These are phyloP conservation scores for Gamarada debralockiae DNA, from an alignment of 495 filamentous ascomycete genomes.

Conservation along the genomic window DNA sequence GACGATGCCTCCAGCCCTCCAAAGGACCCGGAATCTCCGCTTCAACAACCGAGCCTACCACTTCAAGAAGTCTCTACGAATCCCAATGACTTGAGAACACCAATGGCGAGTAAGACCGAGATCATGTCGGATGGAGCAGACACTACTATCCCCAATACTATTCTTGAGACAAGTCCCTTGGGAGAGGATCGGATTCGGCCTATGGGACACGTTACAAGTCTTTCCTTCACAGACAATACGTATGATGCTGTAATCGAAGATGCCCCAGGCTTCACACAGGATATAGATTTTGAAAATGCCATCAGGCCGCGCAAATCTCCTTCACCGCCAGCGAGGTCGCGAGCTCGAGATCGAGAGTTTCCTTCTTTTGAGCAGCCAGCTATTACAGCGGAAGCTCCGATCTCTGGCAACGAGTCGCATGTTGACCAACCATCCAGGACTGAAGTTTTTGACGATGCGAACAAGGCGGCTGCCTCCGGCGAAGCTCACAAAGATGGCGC, in stretches of 20 bases:
- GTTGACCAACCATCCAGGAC: no score
- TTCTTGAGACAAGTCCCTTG: constrained; percentile 20
- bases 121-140: constrained; percentile 5
- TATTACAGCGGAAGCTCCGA: background rate
- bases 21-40: background rate
- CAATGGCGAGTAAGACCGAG: constrained; percentile 1
- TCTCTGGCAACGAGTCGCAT: no score
- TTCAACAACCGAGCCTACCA: constrained; percentile 8
- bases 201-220: constrained; percentile 20
- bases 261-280: constrained; percentile 20
- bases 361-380: background rate
- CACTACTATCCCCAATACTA: background rate
- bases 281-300: constrained; percentile 14
- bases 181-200: constrained; percentile 8
- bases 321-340: background rate
- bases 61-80: constrained; percentile 15
- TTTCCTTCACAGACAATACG: constrained; percentile 12
- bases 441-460: no score
- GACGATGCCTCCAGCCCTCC: background rate
- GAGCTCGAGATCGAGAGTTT: background rate
- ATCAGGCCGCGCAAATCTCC: constrained; percentile 6
- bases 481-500: no score
- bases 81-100: constrained; percentile 11
- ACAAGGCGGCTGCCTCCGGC: no score
- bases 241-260: constrained; percentile 1